Evolutionary conservation across 2,329 filamentous ascomycete genomes (phyloP).

Genomic region (Venturiaceae sp.): DNA sequence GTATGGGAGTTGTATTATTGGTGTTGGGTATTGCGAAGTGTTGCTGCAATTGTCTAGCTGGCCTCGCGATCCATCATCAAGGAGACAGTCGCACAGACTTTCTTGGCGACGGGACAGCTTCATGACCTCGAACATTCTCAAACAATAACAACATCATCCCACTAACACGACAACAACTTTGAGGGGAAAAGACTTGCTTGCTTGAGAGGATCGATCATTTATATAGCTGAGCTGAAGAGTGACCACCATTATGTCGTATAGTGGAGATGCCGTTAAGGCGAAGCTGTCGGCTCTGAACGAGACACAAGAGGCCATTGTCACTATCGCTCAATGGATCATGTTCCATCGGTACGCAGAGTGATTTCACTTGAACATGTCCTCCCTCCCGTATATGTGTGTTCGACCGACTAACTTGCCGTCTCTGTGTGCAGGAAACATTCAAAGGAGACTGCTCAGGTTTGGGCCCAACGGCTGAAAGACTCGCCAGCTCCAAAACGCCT

Average conservation of each 20-base stretch:
- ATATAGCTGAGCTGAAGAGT: background rate
- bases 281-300: constrained; percentile 95
- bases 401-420: background rate
- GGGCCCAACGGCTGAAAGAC: constrained; percentile 83
- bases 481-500: constrained; percentile 77
- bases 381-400: background rate
- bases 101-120: no score
- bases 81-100: no score
- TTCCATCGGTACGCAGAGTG: constrained; percentile 77
- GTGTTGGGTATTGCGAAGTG: background rate
- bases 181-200: background rate
- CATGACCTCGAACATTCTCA: no score
- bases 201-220: background rate
- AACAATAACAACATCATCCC: no score
- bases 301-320: constrained; percentile 93
- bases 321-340: constrained; percentile 98
- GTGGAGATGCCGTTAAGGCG: constrained; percentile 86
- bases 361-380: background rate
- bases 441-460: constrained; percentile 82
- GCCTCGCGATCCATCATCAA: no score
- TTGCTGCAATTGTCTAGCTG: no score
- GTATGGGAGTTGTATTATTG: background rate
- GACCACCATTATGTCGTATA: constrained; percentile 26
- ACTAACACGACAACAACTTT: no score
- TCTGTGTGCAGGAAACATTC: constrained; percentile 64